Base-by-base conservation (phyloP, 495 filamentous ascomycete genomes). In the Platismatia glauca region DNA sequence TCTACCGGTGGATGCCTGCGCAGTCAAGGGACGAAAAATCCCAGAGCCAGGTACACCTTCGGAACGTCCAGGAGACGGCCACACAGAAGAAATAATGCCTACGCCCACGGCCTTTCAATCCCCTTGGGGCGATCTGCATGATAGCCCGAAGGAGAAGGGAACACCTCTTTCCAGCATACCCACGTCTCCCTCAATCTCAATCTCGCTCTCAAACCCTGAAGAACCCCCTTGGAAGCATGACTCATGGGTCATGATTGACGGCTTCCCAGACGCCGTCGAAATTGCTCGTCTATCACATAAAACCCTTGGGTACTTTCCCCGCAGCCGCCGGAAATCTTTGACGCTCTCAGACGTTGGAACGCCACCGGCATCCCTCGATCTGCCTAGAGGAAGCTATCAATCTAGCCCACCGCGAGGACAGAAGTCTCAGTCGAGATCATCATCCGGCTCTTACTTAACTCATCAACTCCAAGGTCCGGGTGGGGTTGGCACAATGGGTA, bases 291-390 rank as follows among this genome's bases (percentile, higher is more conserved):
- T 98, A 46, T 82, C 90, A 31, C 85, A 90, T 57, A 84, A 86
- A 73, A 81, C 87, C 5, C 77, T 97, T 27, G 94, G 93, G 34
- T 96, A 91, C 74, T 97, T 97, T 69, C 93, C 94, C 1, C 90
- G 90, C 18, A 84, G 90, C 3, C 82, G 94, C 68, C 89, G 91
- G 79, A 97, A 95, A 81, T 85, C 80, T 11, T 74, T 82, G 48
- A 78, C 82, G 12, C 74, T 73, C 13, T 84, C 84, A 1, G 75
- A 82, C 44, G 61, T 81, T 22, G 84, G 82, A 27, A 86, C 85
- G 9, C 85, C 86, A 7, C 78, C 82, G 20, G 77, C 75, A n/a
- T 89, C 86, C 7, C 67, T 84, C 31, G 86, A 89, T 53, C 70
- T 86, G 6, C 67, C 71, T 12, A 71, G 74, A 35, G 64, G 69